Base-by-base conservation (phyloP, 2,329 filamentous ascomycete species). In the Epicoccum sorghinum region DNA sequence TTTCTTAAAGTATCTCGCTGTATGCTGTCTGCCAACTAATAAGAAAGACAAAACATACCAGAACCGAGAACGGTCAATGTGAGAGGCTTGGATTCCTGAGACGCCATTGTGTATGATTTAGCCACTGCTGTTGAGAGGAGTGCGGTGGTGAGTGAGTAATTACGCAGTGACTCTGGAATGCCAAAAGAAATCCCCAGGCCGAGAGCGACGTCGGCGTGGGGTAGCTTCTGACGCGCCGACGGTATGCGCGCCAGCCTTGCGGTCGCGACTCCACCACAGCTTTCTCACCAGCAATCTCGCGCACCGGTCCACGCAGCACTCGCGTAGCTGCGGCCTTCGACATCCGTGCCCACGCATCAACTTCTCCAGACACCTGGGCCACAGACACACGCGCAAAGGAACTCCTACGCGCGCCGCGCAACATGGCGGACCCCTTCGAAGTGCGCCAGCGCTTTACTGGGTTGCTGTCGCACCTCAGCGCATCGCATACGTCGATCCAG, bases 391-490 rank as follows among this genome's bases (percentile, higher is more conserved):
- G 12, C 7, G 10, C 7, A 8, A 12, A 13, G 12, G 14, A 36
- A 41, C 29, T 4, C n/a, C 18, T 22, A 14, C 22, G 5, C 9
- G 32, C 35, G 13, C 32, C 25, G 18, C 24, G 36, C 36, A 33
- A 24, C 35, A 89, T 88, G 86, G 83, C 83, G 39, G 93, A 99
- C 78, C 95, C 96, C 5, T 99, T 99, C 76, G 95, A 98, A 80
- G 93, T 98, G 66, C 93, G 95, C 72, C 93, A 99, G 85, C 92
- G 92, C 77, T 99, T 99, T 81, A 97, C 91, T 47, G 84, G 84
- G 47, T 90, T 95, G 73, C 85, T 99, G 23, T 89, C 96, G 64
- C 90, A 95, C 73, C 86, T 99, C 58, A 96, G 93, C 73, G 95
- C 95, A 10, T 93, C 90, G 4, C 89, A 95, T 52, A 89, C 89